Base-by-base conservation (phyloP, 169 alveolate species). In the Babesia ovis region DNA sequence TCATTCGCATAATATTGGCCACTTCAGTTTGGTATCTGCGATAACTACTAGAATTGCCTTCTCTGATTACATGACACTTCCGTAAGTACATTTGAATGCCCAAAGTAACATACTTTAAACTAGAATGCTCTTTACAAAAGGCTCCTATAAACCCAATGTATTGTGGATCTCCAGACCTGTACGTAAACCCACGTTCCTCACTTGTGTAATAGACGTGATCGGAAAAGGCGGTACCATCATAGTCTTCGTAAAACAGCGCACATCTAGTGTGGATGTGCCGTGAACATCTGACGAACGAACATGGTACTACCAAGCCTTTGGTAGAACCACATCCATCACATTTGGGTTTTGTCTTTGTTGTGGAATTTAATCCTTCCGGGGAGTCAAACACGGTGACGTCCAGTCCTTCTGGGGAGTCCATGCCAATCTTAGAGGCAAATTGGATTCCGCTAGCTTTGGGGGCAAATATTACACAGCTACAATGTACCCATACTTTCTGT, bases 121-220 rank as follows among this genome's bases (percentile, higher is more conserved):
- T 60, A 23, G 73, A 22, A 42, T 79, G 86, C 27, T 69, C 68
- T 0, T 2, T 25, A 48, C 86, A 79, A 34, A 79, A 79, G 22
- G 60, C 32, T 14, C 83, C 86, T 9, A 34, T 3, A 53, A 79
- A 79, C n/a, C 27, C 39, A 48, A 34, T 43, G 57, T 60, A 75
- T 68, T 75, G 67, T 34, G 27, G 35, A n/a, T n/a, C n/a, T n/a
- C n/a, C n/a, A n/a, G n/a, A n/a, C n/a, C n/a, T n/a, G n/a, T n/a
- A n/a, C n/a, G n/a, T n/a, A n/a, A n/a, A n/a, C n/a, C n/a, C n/a
- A 34, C 85, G 50, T 39, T 23, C 59, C 16, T 48, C 64, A 22
- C 18, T 18, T 32, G 0, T 22, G 29, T 57, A 64, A 53, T 50
- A 39, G 22, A 48, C 51, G 8, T 35, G 37, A 12, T 60, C 68